These are phyloP conservation scores for Apiotrichum sp. DNA, from an alignment of 1,284 basidiomycete genomes.

Conservation along the genomic window DNA sequence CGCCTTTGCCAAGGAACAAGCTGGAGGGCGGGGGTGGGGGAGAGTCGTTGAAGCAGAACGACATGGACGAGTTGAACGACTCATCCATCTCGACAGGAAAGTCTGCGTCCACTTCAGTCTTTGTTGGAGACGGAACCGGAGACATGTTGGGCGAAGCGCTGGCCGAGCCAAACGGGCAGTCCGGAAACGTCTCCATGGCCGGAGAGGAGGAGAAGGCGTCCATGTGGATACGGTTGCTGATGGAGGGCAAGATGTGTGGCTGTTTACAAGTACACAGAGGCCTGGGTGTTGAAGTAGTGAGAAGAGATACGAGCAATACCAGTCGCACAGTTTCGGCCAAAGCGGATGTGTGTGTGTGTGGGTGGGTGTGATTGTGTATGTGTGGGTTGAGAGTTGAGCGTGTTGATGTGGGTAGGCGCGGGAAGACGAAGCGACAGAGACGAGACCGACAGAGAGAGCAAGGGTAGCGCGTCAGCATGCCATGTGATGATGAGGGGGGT, in stretches of 20 bases:
- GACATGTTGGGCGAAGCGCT: constrained; percentile 7
- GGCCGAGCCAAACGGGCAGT: constrained; percentile 26
- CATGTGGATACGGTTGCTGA: constrained; percentile 21
- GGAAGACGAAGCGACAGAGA: no score
- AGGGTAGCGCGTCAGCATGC: not conserved
- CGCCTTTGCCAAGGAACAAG: constrained; percentile 10
- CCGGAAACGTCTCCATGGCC: constrained; percentile 32
- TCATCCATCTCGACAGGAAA: constrained; percentile 44
- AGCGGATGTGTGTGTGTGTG: not conserved
- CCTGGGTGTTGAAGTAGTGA: not conserved
- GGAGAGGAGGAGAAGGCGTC: constrained; percentile 42
- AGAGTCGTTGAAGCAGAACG: constrained; percentile 29
- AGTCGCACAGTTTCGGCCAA: not conserved
- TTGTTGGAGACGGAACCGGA: constrained; percentile 35
- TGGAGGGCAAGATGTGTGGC: not conserved
- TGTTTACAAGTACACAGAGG: not conserved
- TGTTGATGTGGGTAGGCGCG: no score
- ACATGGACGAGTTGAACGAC: constrained; percentile 47
- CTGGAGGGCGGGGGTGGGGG: constrained; percentile 15
- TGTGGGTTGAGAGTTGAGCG: not conserved
- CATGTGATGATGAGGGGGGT: not conserved
- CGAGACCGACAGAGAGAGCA: not conserved
- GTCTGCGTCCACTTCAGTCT: constrained; percentile 33
- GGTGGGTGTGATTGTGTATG: no score
- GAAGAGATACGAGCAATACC: not conserved